Evolutionary conservation across 2,329 filamentous ascomycete genomes (phyloP), one percentile per base, ranked within the genome.

Genomic region (Orbilia javanica): DNA sequence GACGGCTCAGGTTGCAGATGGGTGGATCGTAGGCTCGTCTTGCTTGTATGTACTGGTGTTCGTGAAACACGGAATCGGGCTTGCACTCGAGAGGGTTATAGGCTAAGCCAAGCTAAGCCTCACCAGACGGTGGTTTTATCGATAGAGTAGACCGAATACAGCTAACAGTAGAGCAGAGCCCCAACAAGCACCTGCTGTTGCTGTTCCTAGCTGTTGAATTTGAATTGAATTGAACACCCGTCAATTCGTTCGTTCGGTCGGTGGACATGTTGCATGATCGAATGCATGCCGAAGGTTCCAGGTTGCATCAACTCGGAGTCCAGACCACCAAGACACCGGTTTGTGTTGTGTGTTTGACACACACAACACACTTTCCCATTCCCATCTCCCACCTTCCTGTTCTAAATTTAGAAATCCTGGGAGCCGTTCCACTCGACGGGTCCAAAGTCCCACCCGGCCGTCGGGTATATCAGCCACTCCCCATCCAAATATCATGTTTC

Each of bases 1-100:
- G 42, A 73, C 42, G 52, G 50, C 44, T 52, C 29, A 31, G 29
- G 60, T 73, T 22, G 42, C 70, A 44, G 53, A 48, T 74, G 42
- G 52, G 53, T 52, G 52, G 63, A 67, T 63, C 31, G 53, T 34
- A 72, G 68, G 68, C 68, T 72, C 36, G 55, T 65, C 46, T 66
- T 60, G 60, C 60, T 39, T 31, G 36, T 48, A 5, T 31, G 36
- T 48, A 5, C 46, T 20, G 10, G 42, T 22, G 36, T 46, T 75
- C 44, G 72, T 77, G 72, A 77, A 77, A 77, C 72, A 29, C 65
- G 27, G 31, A 65, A 70, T 27, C 20, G 52, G 52, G 53, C 64
- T 75, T 63, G 29, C 39, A 44, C 39, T 44, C 3, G 39, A 25
- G 57, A 42, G 13, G 25, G 7, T 31, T 60, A 18, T 44, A 18